These are phyloP conservation scores for Astrocystis sublimbata DNA, from an alignment of 495 filamentous ascomycete species.

Conservation along the genomic window DNA sequence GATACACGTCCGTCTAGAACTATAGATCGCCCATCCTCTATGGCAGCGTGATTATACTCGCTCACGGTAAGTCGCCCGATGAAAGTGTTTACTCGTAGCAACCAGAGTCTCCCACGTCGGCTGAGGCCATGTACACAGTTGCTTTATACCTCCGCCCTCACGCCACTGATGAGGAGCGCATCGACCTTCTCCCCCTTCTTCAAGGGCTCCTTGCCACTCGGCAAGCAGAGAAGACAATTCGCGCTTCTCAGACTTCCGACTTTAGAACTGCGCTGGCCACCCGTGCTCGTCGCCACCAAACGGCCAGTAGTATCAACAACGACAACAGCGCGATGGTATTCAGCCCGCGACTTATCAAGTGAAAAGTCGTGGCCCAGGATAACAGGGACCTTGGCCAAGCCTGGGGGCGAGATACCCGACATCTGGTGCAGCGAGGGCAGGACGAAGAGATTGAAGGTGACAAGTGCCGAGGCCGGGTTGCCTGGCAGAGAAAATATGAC, in stretches of 20 bases:
- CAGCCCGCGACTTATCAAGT: constrained; percentile 71
- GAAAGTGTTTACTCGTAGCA: too few relatives aligned
- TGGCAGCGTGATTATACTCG: too few relatives aligned
- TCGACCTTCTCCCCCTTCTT: constrained; percentile 46
- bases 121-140: too few relatives aligned
- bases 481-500: constrained; percentile 90
- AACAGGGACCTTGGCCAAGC: constrained; percentile 71
- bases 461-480: constrained; percentile 90
- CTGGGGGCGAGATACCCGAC: constrained; percentile 59
- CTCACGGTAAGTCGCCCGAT: too few relatives aligned
- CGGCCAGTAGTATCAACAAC: constrained; percentile 59
- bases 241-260: constrained; percentile 86
- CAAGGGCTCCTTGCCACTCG: constrained; percentile 46
- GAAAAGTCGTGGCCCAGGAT: constrained; percentile 68
- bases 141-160: constrained; percentile 32
- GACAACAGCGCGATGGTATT: constrained; percentile 82
- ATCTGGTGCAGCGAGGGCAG: constrained; percentile 80
- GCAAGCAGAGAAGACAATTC: constrained; percentile 82
- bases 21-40: too few relatives aligned
- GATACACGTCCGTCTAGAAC: too few relatives aligned
- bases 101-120: too few relatives aligned
- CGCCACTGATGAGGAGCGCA: constrained; percentile 44
- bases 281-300: constrained; percentile 80
- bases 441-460: constrained; percentile 92
- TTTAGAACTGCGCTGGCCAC: constrained; percentile 82